Evolutionary conservation across 2,329 filamentous ascomycete genomes (phyloP), one percentile per base, ranked within the genome.

Genomic region (Fusarium azukiicola): DNA sequence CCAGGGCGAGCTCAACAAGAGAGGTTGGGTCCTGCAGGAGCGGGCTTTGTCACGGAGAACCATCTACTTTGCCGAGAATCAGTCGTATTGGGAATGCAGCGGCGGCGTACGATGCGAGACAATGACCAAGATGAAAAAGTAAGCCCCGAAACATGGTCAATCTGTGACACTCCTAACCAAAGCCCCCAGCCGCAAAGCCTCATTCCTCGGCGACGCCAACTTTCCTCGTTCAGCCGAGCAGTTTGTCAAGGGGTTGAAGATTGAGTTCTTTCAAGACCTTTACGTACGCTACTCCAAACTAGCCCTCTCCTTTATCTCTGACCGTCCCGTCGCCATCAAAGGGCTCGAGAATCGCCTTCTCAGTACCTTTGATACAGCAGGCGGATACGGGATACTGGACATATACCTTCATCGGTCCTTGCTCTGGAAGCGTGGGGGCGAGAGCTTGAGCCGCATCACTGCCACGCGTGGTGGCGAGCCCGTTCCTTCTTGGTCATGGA

Each of bases 41-140:
- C 5, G 54, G 23, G 54, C 54, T 11, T 58, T 58, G 13, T 58
- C 54, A 40, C 36, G 54, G 17, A 32, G 54, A 0, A 58, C 54
- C 0, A 58, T 58, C 3, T 58, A 58, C 3, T 58, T 58, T 11
- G 54, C 23, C 19, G 36, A 58, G 36, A 40, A 4, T 7, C 54
- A 58, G 36, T 58, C 36, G 0, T 58, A 58, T 0, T 58, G 54
- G 54, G 54, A 58, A 58, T 58, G 54, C 6, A 21, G 54, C 21
- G 54, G 54, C 2, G 54, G 54, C 21, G 54, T 58, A 3, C 54
- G 54, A 7, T 58, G 54, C 5, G 54, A 58, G 21, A 40, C 54
- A 17, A 58, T 58, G 54, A 58, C 54, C 13, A 58, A 40, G 21
- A 58, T 58, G 54, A 58, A 58, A 4, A 58, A 58, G 54, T 58